A percentile compares a stretch with the other conserved stretches of the same genome.
Conservation (phyloP, 306 rosid genomes). For the Betula pendula region DNA sequence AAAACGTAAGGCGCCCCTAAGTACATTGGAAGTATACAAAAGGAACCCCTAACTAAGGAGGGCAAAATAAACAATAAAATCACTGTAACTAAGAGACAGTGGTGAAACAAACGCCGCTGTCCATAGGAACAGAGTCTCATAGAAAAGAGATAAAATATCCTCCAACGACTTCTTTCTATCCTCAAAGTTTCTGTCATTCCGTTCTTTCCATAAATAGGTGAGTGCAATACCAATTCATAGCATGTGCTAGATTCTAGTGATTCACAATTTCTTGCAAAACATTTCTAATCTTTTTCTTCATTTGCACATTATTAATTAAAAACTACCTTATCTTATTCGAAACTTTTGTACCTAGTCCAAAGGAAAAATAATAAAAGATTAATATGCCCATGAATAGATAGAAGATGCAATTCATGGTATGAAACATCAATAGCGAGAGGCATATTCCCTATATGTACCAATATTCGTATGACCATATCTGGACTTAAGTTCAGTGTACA, state of each 20-base stretch:
- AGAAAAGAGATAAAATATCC: too few relatives aligned
- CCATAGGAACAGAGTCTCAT: too few relatives aligned
- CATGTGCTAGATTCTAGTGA: not conserved
- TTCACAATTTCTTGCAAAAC: conserved; percentile 4
- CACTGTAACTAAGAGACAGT: too few relatives aligned
- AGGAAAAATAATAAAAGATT: not conserved
- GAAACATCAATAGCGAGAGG: not conserved
- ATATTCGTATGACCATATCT: not conserved
- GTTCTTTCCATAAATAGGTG: too few relatives aligned
- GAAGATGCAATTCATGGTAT: not conserved
- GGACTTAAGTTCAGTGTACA: not conserved
- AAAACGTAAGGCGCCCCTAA: too few relatives aligned
- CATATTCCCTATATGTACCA: not conserved
- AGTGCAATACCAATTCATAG: not conserved
- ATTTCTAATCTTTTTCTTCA: not conserved
- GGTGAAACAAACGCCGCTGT: too few relatives aligned
- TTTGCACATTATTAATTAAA: not conserved
- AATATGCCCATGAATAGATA: not conserved
- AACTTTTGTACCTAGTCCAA: not conserved
- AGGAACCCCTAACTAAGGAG: too few relatives aligned
- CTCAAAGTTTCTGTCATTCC: too few relatives aligned
- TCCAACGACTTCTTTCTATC: too few relatives aligned
- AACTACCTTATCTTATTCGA: not conserved
- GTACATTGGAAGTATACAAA: too few relatives aligned
- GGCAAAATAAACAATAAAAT: too few relatives aligned